phyloP scores from a whole-genome alignment of 2,329 filamentous ascomycete species.

The Graphiopsis chlorocephala region DNA sequence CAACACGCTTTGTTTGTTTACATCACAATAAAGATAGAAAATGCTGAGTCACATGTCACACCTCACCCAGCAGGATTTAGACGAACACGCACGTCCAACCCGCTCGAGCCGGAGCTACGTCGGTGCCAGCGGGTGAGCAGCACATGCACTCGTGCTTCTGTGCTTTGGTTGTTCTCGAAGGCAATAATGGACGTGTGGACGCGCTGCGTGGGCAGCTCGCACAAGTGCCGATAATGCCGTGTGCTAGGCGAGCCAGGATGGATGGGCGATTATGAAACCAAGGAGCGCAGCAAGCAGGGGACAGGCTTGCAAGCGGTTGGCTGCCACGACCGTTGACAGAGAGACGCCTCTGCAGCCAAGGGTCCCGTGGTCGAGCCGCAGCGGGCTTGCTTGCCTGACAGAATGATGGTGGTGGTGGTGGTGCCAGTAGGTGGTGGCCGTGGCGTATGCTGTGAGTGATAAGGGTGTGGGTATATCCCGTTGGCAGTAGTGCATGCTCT shows the following conservation, averaged over 20 bases:
- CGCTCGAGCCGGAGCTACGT: neutral
- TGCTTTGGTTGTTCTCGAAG: neutral
- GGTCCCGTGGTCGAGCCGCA: neutral
- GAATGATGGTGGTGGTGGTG: neutral
- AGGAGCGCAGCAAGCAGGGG: conserved; percentile 9
- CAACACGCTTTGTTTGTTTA: neutral
- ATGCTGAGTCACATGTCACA: neutral
- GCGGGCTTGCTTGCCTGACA: neutral
- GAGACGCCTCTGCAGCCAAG: neutral
- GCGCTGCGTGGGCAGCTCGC: neutral
- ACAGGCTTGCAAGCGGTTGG: conserved; percentile 1
- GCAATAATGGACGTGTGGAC: too few relatives aligned
- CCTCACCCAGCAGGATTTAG: neutral
- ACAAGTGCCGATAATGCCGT: neutral
- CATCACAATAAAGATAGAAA: neutral
- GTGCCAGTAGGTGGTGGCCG: neutral
- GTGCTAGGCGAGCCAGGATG: conserved; percentile 2
- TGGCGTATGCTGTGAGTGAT: neutral
- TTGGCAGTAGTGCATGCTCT: neutral
- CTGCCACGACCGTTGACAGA: neutral
- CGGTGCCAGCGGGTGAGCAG: neutral
- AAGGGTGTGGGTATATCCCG: neutral
- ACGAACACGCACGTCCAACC: neutral
- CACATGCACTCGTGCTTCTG: neutral
- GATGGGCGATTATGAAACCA: conserved; percentile 6